Evolutionary conservation across 208 protist species (phyloP), one percentile per base, ranked within the genome.

Genomic region (Porcisia hertigi): DNA sequence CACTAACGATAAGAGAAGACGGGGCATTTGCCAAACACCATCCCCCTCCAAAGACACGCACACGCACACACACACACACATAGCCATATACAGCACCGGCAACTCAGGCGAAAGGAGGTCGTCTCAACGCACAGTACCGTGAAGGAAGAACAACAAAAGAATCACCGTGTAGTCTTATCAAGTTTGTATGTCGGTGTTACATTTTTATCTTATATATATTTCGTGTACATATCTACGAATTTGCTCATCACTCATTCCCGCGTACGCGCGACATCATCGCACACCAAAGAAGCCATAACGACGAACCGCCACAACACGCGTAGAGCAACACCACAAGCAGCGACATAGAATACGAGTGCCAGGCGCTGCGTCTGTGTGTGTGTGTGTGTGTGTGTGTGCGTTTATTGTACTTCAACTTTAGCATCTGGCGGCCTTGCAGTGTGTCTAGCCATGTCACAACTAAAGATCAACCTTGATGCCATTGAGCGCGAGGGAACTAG

Each of bases 391-490:
- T n/a, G n/a, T n/a, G n/a, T n/a, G n/a, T n/a, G n/a, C 34, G 59
- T 18, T 64, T 4, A 11, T 41, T 43, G 16, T 23, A 16, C 41
- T 39, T 41, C 6, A 23, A 3, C 41, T 71, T n/a, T 55, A 64
- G 4, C 41, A 34, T 23, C 25, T n/a, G 52, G 6, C n/a, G 62
- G 75, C 41, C 39, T 69, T 11, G n/a, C 49, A 45, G 74, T 41
- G 66, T 58, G 18, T 9, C 14, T 30, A 25, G n/a, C 30, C 3
- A 78, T 86, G 64, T 76, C 79, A 1, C 47, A 59, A 8, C 82
- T 97, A 8, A 94, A 93, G 75, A 93, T 97, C 41, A 93, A 96
- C 73, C 64, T 97, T 43, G 90, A 94, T 4, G 90, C 81, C 23
- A 83, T 95, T 25, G 81, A 85, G 53, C 87, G 71, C n/a, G 86